phyloP scores from a whole-genome alignment of 2,329 filamentous ascomycete genomes.

The Claviceps sp. region DNA sequence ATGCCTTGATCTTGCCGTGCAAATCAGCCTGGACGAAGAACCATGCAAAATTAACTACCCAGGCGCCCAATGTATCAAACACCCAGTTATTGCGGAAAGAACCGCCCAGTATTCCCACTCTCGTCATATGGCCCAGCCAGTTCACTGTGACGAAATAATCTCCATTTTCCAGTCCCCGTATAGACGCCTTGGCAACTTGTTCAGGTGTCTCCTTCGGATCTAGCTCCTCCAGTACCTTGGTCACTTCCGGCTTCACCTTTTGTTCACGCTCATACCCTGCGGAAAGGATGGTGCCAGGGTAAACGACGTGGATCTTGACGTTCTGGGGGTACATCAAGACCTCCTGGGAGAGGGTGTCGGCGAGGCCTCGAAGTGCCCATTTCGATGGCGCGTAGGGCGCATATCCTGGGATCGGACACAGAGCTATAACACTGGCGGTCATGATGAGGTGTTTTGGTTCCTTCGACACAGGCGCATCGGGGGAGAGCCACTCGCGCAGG shows the following conservation, averaged over 20 bases:
- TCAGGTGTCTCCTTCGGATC: conserved; percentile 71
- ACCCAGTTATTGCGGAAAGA: conserved; percentile 45
- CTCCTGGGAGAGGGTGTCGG: conserved; percentile 75
- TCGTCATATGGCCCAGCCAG: conserved; percentile 59
- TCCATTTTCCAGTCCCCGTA: conserved; percentile 66
- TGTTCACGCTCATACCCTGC: conserved; percentile 69
- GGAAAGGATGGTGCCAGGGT: conserved; percentile 69
- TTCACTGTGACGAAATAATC: conserved; percentile 68
- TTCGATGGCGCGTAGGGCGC: conserved; percentile 73
- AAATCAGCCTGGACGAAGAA: conserved; percentile 43
- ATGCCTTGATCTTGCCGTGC: conserved; percentile 43
- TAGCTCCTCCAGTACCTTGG: conserved; percentile 64
- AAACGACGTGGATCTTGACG: conserved; percentile 69
- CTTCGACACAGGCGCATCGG: conserved; percentile 26
- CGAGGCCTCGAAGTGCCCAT: conserved; percentile 68
- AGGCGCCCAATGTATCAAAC: conserved; percentile 43
- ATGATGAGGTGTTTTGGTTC: conserved; percentile 70
- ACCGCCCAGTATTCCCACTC: conserved; percentile 43
- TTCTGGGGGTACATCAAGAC: conserved; percentile 73
- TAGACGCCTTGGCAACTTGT: conserved; percentile 55
- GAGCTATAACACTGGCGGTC: conserved; percentile 64
- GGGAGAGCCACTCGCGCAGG: conserved; percentile 58
- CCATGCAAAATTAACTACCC: conserved; percentile 40
- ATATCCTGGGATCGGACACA: conserved; percentile 72
- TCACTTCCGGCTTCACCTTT: conserved; percentile 65